A percentile compares a stretch with the other conserved stretches of the same genome.
phyloP scores from a whole-genome alignment of 441 rosid species.

The Adansonia grandidieri region DNA sequence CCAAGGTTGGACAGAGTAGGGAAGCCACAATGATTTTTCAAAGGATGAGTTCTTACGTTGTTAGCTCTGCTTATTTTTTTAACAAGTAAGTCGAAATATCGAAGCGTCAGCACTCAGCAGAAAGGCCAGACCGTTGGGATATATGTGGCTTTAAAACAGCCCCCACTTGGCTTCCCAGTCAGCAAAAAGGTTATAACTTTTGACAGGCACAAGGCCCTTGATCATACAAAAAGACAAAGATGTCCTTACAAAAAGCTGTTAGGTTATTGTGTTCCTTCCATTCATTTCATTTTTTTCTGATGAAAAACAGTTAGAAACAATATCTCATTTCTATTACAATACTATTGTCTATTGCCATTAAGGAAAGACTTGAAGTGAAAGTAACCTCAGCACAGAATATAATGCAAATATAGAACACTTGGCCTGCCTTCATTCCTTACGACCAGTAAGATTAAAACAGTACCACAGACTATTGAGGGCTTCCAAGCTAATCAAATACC shows the following conservation, averaged over 20 bases:
- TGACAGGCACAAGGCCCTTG: background rate
- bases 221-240: background rate
- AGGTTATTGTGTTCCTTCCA: too few relatives aligned
- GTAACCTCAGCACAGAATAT: background rate
- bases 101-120: too few relatives aligned
- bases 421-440: background rate
- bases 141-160: constrained; percentile 43
- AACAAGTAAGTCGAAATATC: too few relatives aligned
- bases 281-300: background rate
- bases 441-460: background rate
- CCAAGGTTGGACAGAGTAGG: too few relatives aligned
- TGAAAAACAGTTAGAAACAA: background rate
- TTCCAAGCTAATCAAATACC: background rate
- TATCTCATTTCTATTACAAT: too few relatives aligned
- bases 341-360: background rate
- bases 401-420: background rate
- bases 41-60: too few relatives aligned
- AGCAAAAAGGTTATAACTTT: background rate
- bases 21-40: too few relatives aligned
- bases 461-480: background rate
- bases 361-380: background rate
- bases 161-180: constrained; percentile 10
- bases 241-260: background rate
- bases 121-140: background rate
- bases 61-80: too few relatives aligned